Base-by-base conservation (phyloP, 768 basidiomycete species). In the Mycena alexandri region DNA sequence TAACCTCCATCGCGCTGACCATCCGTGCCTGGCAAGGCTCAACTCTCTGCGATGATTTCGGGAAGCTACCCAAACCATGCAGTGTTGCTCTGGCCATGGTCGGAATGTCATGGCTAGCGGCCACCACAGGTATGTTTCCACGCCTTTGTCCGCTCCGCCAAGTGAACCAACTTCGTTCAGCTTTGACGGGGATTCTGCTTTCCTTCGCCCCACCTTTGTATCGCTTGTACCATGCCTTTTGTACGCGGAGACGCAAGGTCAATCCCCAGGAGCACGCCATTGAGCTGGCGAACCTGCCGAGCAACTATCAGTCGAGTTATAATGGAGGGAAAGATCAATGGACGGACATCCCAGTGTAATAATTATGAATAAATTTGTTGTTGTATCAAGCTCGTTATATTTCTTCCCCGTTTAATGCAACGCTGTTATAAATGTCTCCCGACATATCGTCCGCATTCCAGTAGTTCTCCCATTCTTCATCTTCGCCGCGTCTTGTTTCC, bases 381-480 rank as follows among this genome's bases (percentile, higher is more conserved):
- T 17, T 17, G 43, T 44, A 44, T 44, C 43, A n/a, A 44, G n/a
- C 16, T 44, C 19, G 17, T 21, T 44, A 44, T 44, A 44, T 44
- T 14, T 44, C 16, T 44, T 21, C 43, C 29, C 67, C 41, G 51
- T 74, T 65, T 6, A 73, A 61, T 47, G 74, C 66, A 8, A 71
- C 11, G 43, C 54, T 59, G 47, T 69, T 68, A 25, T 79, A 79
- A 44, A 76, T 71, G 47, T 81, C 81, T n/a, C 83, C 81, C 29
- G 82, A 77, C 50, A 84, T 75, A 24, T 79, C 74, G 53, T 85
- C 81, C 38, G 78, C 75, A 47, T 76, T 79, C 84, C 84, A 86
- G 61, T 80, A 84, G 57, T 67, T 71, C 21, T 86, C 83, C 86
- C 87, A 87, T 65, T 87, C 84, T 65, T 86, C 84, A 48, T 78